Conservation (phyloP, 225 moss, liverwort and hornwort genomes). For the Sphagnum contortum region DNA sequence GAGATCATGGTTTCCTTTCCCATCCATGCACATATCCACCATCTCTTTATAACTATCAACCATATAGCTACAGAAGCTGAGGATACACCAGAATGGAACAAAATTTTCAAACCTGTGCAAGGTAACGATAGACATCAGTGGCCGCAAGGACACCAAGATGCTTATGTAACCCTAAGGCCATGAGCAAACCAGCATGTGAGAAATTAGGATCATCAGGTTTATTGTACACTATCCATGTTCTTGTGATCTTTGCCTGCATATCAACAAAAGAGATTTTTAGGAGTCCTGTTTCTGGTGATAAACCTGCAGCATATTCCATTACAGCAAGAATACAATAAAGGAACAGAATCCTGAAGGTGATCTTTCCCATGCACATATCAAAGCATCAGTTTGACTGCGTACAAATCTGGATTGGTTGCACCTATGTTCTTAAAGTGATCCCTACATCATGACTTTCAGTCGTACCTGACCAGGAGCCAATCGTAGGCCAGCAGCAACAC, state of each 20-base stretch:
- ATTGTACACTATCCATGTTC: constrained; percentile 98
- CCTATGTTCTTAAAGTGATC: neutral
- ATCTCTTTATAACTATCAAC: no score
- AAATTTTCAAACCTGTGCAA: constrained; percentile 28
- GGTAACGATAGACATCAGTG: constrained; percentile 96
- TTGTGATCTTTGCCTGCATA: constrained; percentile 68
- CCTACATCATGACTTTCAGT: neutral
- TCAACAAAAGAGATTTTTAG: neutral
- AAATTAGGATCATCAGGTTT: constrained; percentile 90
- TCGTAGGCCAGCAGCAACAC: constrained; percentile 89
- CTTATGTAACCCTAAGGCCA: constrained; percentile 89
- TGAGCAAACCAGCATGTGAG: constrained; percentile 90
- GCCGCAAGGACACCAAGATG: constrained; percentile 92
- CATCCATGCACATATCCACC: no score
- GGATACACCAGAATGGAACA: no score
- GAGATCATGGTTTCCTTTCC: no score
- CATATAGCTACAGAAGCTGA: no score
- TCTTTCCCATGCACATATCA: neutral
- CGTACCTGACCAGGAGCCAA: constrained; percentile 78
- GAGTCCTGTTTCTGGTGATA: no score
- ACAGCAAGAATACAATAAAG: no score
- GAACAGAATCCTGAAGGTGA: no score
- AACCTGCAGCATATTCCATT: no score
- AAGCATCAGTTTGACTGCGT: neutral
- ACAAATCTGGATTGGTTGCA: neutral